These are phyloP conservation scores for Monilinia fructicola DNA, from an alignment of 2,329 filamentous ascomycete genomes.

Conservation along the genomic window DNA sequence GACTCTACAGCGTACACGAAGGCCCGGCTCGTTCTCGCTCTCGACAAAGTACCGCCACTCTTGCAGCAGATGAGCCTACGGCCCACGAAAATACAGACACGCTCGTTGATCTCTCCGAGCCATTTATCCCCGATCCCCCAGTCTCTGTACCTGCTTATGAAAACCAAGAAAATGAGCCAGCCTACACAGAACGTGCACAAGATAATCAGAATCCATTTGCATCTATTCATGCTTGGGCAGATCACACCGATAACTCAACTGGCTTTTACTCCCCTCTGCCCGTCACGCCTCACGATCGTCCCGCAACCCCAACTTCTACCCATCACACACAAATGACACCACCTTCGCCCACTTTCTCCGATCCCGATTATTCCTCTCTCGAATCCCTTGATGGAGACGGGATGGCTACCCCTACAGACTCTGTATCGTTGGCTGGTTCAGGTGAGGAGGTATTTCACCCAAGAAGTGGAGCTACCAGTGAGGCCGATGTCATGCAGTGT, in stretches of 20 bases:
- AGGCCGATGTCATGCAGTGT: slow-evolving; percentile 60
- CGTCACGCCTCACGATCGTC: slow-evolving; percentile 43
- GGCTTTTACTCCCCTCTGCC: slow-evolving; percentile 63
- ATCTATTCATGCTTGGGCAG: slow-evolving; percentile 65
- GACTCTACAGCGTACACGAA: slow-evolving; percentile 39
- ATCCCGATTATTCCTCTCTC: slow-evolving; percentile 28
- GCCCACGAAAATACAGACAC: slow-evolving; percentile 28
- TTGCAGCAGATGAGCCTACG: slow-evolving; percentile 21
- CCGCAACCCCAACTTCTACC: slow-evolving; percentile 36
- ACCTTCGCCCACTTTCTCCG: slow-evolving; percentile 35
- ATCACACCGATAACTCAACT: slow-evolving; percentile 40
- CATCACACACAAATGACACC: slow-evolving; percentile 22
- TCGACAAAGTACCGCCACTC: slow-evolving; percentile 30
- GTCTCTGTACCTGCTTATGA: slow-evolving; percentile 35
- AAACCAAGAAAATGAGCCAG: slow-evolving; percentile 35
- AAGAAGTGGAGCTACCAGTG: slow-evolving; percentile 43
- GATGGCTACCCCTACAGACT: slow-evolving; percentile 59
- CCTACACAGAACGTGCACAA: slow-evolving; percentile 53
- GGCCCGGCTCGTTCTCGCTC: slow-evolving; percentile 27
- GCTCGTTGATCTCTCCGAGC: slow-evolving; percentile 37
- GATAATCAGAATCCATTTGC: slow-evolving; percentile 52
- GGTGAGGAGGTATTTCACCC: slow-evolving; percentile 45
- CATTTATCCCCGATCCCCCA: slow-evolving; percentile 32
- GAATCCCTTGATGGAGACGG: slow-evolving; percentile 46
- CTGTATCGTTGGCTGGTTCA: slow-evolving; percentile 54